Evolutionary conservation across 2,329 filamentous ascomycete species (phyloP).

Genomic region (Elsinoe necatrix): DNA sequence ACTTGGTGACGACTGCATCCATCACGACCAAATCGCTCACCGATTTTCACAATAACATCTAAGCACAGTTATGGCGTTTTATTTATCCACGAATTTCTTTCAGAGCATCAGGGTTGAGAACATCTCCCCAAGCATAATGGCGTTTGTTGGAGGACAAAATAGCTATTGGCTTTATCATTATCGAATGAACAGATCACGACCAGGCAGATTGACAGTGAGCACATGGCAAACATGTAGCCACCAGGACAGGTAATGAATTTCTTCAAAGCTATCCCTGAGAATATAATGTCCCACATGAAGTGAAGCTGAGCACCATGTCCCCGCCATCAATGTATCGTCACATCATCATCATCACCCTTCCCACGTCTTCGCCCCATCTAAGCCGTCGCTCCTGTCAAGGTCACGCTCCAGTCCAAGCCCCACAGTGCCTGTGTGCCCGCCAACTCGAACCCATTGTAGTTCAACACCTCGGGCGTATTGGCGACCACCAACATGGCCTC

Average conservation of each 20-base stretch:
- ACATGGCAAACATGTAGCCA: background rate
- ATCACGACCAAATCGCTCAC: background rate
- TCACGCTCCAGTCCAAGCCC: conserved; percentile 35
- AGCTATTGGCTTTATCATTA: background rate
- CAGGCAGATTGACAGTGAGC: background rate
- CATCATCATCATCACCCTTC: background rate
- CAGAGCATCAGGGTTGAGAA: background rate
- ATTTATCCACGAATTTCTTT: conserved; percentile 2
- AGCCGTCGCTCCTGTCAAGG: conserved; percentile 26
- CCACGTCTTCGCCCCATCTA: background rate
- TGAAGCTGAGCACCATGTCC: background rate
- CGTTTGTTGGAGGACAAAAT: background rate
- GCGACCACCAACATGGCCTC: conserved; percentile 41
- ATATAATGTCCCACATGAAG: conserved; percentile 1
- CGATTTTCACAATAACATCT: background rate
- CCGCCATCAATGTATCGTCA: background rate
- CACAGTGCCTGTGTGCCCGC: conserved; percentile 29
- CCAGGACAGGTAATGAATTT: background rate
- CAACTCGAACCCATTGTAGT: conserved; percentile 38
- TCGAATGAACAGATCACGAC: background rate
- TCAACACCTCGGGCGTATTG: conserved; percentile 40
- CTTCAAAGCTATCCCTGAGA: background rate
- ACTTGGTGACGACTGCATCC: background rate
- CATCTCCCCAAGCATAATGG: conserved; percentile 11
- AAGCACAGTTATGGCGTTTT: background rate